These are phyloP conservation scores for Hypoxylon crocopeplum DNA, from an alignment of 495 filamentous ascomycete species.

Conservation along the genomic window DNA sequence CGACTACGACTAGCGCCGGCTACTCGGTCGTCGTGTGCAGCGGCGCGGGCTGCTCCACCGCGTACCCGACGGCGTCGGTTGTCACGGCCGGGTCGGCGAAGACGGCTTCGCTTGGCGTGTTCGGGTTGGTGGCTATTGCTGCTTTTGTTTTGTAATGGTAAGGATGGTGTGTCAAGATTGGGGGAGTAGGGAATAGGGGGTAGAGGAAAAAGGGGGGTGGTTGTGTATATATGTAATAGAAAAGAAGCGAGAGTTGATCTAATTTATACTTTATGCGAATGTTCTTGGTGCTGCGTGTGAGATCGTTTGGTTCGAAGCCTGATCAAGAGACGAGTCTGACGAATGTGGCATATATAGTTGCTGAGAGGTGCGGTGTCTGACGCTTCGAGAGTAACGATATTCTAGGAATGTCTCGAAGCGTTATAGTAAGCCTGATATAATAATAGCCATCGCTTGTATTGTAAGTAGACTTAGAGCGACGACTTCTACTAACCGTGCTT, in stretches of 20 bases:
- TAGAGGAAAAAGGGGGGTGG: neutral
- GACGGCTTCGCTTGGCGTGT: constrained; percentile 18
- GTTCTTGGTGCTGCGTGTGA: too few species aligned
- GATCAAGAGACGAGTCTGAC: too few species aligned
- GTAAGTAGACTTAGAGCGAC: too few species aligned
- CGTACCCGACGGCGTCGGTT: constrained; percentile 15
- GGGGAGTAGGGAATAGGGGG: neutral
- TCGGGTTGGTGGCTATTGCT: constrained; percentile 23
- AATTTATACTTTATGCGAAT: neutral
- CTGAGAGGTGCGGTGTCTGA: too few species aligned
- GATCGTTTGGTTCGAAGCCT: too few species aligned
- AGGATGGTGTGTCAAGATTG: neutral
- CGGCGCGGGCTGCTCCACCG: constrained; percentile 2
- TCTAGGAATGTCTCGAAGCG: too few species aligned
- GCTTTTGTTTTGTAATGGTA: constrained; percentile 20
- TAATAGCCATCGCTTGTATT: too few species aligned
- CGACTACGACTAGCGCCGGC: constrained; percentile 10
- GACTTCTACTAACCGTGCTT: too few species aligned
- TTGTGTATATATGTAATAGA: neutral
- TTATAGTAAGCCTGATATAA: too few species aligned
- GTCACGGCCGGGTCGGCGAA: constrained; percentile 25
- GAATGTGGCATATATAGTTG: too few species aligned
- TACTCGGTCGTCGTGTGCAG: constrained; percentile 10
- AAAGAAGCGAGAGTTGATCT: neutral
- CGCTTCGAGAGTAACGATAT: too few species aligned